Evolutionary conservation across 176 grass and related monocot genomes (phyloP), one percentile per base, ranked within the genome.

Genomic region (Luzula sylvatica): DNA sequence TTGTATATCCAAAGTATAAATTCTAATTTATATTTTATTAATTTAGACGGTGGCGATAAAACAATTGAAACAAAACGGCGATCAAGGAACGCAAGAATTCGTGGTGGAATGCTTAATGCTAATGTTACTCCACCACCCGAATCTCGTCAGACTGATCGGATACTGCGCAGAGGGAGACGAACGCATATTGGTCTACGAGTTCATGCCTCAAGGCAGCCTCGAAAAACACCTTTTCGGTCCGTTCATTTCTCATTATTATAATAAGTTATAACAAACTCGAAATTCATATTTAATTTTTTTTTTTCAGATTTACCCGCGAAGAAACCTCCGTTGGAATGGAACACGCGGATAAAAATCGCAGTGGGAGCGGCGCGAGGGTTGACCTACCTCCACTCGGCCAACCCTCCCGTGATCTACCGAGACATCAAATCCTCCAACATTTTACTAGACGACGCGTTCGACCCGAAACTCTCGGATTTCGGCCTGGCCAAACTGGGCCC

Each of bases 71-170:
- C 60, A 23, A 45, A 13, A 30, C 13, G 75, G 61, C 46, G 16
- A 40, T 8, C 66, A 79, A 45, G 75, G 75, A 3, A 67, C 46
- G 14, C 46, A 79, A 4, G 75, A 72, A 45, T 79, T 79, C 20
- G 59, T 79, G 35, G 61, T 79, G 11, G 75, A 79, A 38, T 72
- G 68, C 24, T 12, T 79, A 32, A 79, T 79, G 75, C 46, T 79
- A 30, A 56, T 61, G 25, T 52, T 72, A 54, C 45, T 72, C 44
- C 68, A 79, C 68, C 75, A 79, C 13, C 23, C 46, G 1, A 67
- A 79, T 67, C 75, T 79, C 38, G 75, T 72, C 42, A 79, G 15
- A 7, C 56, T 79, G 52, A 67, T 60, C 29, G 75, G 75, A 11
- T 72, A 72, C 38, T 79, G 75, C 23, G 53, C 75, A 3, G 61